Conservation (phyloP, 345 rosid species). For the Salix suchowensis region DNA sequence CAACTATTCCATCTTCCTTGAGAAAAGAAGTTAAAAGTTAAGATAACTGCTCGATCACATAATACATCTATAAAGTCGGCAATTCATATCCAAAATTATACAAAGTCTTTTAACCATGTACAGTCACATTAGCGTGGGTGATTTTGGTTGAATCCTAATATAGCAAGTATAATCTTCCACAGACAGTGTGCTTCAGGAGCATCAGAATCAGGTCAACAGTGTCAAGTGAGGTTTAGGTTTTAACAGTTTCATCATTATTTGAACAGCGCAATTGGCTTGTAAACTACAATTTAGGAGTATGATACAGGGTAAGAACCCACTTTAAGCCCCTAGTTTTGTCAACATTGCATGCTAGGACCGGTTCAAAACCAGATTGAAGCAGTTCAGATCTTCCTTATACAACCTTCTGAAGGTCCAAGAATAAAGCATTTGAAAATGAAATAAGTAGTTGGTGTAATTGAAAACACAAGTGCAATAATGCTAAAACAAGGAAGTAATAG, state of each 20-base stretch:
- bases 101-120: background rate
- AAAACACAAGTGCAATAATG: background rate
- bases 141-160: background rate
- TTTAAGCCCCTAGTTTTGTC: background rate
- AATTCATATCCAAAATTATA: background rate
- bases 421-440: background rate
- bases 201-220: background rate
- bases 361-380: background rate
- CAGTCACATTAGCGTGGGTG: background rate
- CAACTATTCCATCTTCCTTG: background rate
- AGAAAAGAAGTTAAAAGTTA: background rate
- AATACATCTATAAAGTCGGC: background rate
- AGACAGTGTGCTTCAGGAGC: background rate
- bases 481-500: background rate
- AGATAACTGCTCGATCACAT: background rate
- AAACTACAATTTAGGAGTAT: background rate
- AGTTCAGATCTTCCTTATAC: background rate
- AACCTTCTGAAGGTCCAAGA: background rate
- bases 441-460: background rate
- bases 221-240: background rate
- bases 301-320: background rate
- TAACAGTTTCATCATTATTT: background rate
- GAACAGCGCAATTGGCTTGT: background rate
- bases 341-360: background rate
- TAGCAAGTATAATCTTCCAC: background rate